A percentile compares a stretch with the other conserved stretches of the same genome.
Evolutionary conservation across 805 yeast species (phyloP).

Genomic region (Starmerella bombicola): DNA sequence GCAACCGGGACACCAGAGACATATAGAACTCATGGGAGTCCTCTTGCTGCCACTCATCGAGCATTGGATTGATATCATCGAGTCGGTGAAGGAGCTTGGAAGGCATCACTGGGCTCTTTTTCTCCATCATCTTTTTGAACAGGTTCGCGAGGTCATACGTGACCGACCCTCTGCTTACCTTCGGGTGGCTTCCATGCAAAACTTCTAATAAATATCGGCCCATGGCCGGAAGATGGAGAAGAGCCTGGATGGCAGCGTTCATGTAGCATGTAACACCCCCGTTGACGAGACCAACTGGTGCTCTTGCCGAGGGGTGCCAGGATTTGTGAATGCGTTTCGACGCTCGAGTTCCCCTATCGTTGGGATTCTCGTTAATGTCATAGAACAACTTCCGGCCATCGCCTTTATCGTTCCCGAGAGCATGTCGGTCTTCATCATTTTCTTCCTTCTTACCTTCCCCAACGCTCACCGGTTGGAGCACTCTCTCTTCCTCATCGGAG

Average conservation of each 20-base stretch:
- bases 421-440: background rate
- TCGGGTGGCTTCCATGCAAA: slow-evolving; percentile 37
- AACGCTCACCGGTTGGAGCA: background rate
- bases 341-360: slow-evolving; percentile 53
- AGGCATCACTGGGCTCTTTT: slow-evolving; percentile 53
- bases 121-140: slow-evolving; percentile 22
- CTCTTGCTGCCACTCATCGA: slow-evolving; percentile 96
- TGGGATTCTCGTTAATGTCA: slow-evolving; percentile 42
- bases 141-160: slow-evolving; percentile 27
- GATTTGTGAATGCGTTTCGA: slow-evolving; percentile 52
- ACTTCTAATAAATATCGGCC: slow-evolving; percentile 70
- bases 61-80: slow-evolving; percentile 84
- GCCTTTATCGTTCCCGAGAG: too few species aligned
- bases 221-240: slow-evolving; percentile 83
- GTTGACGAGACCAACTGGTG: slow-evolving; percentile 64
- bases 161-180: slow-evolving; percentile 22
- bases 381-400: too few species aligned
- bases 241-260: slow-evolving; percentile 85
- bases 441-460: background rate
- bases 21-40: slow-evolving; percentile 95
- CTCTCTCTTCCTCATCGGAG: background rate
- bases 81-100: slow-evolving; percentile 55
- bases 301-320: slow-evolving; percentile 38
- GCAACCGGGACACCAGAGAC: slow-evolving; percentile 77
- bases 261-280: slow-evolving; percentile 95